Base-by-base conservation (phyloP, 371 early-diverging fungal genomes). In the Mortierella sp. region DNA sequence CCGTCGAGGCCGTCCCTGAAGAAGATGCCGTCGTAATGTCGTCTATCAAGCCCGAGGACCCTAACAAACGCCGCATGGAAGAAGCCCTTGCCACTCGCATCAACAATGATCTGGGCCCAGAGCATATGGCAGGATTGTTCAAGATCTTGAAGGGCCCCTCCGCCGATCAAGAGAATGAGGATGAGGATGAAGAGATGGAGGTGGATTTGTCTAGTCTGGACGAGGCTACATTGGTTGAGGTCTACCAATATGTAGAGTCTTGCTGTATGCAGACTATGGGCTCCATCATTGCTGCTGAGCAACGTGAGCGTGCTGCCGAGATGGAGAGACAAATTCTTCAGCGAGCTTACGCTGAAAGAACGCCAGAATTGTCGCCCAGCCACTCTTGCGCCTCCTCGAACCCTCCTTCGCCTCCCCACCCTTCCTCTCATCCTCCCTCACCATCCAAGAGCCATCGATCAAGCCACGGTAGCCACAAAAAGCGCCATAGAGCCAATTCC, bases 11-110 rank as follows among this genome's bases (percentile, higher is more conserved):
- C n/a, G 57, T 62, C 32, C 16, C n/a, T 28, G 66, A 47, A 37
- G 45, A 64, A 3, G 30, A 45, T 32, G 45, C 14, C 14, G 30
- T 12, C 9, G 39, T 47, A 2, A 16, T 47, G 18, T 16, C 62
- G 6, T 24, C 28, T 1, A 45, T 39, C 45, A 65, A 43, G 30
- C 64, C 70, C 5, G 75, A 68, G 26, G 80, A 75, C 37, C 75
- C 80, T n/a, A 80, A 75, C 62, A 80, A 80, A 54, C 75, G 80
- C 11, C 80, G 80, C n/a, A 80, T 80, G 80, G 80, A 75, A 51
- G 80, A 80, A 49, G 68, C 55, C 12, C 59, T 80, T 32, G 80
- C 64, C 12, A 59, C 72, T 20, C 80, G 80, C 5, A 75, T 80
- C 60, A 71, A 49, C 55, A 80, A 80, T 54, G 80, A 80, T 43